Conservation (phyloP, 345 rosid genomes). For the Eucalyptus urophylla region DNA sequence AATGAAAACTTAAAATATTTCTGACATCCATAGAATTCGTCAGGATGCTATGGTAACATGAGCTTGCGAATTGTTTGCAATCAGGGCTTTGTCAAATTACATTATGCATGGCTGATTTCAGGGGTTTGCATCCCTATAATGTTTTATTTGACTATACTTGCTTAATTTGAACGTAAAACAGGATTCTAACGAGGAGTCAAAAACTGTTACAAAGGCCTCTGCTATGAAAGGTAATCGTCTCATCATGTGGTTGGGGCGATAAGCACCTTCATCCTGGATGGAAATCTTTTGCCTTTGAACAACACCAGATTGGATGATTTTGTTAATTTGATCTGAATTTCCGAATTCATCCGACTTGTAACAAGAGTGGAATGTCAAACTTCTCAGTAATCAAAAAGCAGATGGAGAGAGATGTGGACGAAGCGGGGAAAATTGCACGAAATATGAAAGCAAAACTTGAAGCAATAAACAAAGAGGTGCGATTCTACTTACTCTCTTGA, state of each 20-base stretch:
- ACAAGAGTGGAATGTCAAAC: background rate
- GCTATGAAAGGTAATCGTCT: constrained; percentile 66
- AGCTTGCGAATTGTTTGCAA: fast-evolving
- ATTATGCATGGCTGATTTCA: background rate
- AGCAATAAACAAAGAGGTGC: constrained; percentile 72
- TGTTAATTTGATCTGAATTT: background rate
- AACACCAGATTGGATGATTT: background rate
- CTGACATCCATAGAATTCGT: background rate
- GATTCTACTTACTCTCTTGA: background rate
- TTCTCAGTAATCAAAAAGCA: constrained; percentile 72
- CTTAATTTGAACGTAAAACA: constrained; percentile 5
- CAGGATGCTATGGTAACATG: background rate
- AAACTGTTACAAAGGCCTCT: constrained; percentile 86
- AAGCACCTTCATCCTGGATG: background rate
- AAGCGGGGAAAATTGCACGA: constrained; percentile 84
- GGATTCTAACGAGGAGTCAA: constrained; percentile 96
- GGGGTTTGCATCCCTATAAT: background rate
- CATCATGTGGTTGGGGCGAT: background rate
- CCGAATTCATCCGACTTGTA: background rate
- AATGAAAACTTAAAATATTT: background rate
- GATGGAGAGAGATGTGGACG: constrained; percentile 90
- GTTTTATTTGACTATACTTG: background rate
- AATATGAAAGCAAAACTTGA: constrained; percentile 61
- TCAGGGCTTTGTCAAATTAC: background rate
- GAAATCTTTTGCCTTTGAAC: background rate